Evolutionary conservation across 345 rosid species (phyloP).

Genomic region (Atalantia buxifolia): DNA sequence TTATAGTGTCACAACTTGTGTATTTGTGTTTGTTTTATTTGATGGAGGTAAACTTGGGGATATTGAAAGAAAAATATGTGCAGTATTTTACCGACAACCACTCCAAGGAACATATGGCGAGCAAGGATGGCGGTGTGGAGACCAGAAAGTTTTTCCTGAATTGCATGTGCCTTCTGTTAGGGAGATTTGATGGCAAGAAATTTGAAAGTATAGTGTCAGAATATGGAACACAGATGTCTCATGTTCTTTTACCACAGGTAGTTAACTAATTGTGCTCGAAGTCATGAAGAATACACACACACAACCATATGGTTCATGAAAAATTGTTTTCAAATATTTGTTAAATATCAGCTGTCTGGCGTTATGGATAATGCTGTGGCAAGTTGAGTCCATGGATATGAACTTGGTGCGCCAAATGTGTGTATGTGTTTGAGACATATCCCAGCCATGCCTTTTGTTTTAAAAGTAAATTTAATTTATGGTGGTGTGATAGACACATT

Average conservation of each 20-base stretch:
- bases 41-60: conserved; percentile 27
- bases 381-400: not conserved
- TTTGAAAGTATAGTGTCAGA: conserved; percentile 52
- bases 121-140: conserved; percentile 51
- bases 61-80: conserved; percentile 22
- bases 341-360: not conserved
- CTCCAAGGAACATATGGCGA: conserved; percentile 38
- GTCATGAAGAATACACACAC: not conserved
- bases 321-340: not conserved
- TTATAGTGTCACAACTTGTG: not conserved
- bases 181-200: conserved; percentile 70
- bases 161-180: conserved; percentile 87
- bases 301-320: not conserved
- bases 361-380: not conserved
- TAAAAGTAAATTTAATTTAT: not conserved
- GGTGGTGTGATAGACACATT: not conserved
- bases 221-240: conserved; percentile 64
- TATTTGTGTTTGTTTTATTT: conserved; percentile 15
- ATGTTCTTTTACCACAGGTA: conserved; percentile 71
- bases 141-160: conserved; percentile 76
- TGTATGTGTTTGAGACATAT: not conserved
- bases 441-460: not conserved
- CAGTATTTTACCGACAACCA: conserved; percentile 62
- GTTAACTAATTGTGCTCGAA: conserved; percentile 7
- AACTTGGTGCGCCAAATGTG: not conserved